Evolutionary conservation across 31 red algal species (phyloP).

Genomic region (Endocladia muricata): DNA sequence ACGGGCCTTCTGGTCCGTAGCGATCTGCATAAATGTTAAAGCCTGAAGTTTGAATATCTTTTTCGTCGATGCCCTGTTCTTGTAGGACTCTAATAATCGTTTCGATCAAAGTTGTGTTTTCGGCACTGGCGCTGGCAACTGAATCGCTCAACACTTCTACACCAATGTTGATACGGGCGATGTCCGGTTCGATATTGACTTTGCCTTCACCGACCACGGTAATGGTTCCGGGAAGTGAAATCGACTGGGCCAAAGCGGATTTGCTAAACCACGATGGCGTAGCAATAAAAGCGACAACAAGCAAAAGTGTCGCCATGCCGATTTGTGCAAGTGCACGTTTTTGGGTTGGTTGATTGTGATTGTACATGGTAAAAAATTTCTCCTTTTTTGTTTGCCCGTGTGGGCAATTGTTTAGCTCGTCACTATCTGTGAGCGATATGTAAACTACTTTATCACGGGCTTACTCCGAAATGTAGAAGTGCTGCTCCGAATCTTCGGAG

Average conservation of each 20-base stretch:
- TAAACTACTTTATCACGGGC: no score
- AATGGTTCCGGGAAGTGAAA: constrained; percentile 20
- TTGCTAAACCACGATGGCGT: no score
- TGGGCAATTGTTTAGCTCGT: no score
- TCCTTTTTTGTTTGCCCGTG: no score
- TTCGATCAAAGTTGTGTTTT: constrained; percentile 14
- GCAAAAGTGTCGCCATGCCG: no score
- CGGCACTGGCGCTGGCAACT: constrained; percentile 12
- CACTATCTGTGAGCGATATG: no score
- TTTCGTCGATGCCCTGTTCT: constrained; percentile 19
- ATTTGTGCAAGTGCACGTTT: no score
- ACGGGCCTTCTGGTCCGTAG: neutral
- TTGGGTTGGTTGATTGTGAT: no score
- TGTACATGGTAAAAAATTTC: no score
- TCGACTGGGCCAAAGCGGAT: neutral
- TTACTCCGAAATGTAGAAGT: no score
- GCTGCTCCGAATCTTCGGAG: no score
- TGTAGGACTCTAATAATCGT: constrained; percentile 3
- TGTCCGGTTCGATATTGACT: constrained; percentile 20
- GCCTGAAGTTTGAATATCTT: constrained; percentile 29
- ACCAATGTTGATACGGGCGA: constrained; percentile 24
- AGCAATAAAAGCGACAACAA: no score
- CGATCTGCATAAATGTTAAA: constrained; percentile 15
- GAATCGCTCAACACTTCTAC: constrained; percentile 18
- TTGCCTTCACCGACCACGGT: constrained; percentile 21